Percentiles rank a stretch among this genome's conserved stretches.
phyloP scores from a whole-genome alignment of 169 alveolate species.

The Plasmodium berghei region DNA sequence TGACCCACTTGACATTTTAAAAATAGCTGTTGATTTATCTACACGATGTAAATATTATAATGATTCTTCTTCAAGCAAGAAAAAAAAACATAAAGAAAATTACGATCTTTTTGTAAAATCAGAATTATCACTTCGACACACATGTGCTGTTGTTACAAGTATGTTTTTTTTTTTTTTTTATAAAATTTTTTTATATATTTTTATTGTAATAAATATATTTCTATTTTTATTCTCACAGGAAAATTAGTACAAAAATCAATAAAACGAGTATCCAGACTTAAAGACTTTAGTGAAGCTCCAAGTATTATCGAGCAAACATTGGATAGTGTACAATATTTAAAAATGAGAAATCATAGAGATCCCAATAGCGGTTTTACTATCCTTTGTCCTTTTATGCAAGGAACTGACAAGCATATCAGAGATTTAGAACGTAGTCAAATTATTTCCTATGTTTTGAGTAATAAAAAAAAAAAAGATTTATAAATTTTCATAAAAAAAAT shows the following conservation, averaged over 20 bases:
- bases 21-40: constrained; percentile 83
- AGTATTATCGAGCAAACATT: constrained; percentile 15
- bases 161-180: neutral
- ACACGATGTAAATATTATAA: constrained; percentile 76
- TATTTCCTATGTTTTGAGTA: constrained; percentile 26
- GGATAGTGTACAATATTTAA: constrained; percentile 48
- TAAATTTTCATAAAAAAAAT: neutral
- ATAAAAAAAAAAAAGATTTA: neutral
- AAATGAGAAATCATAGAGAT: constrained; percentile 40
- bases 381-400: constrained; percentile 69
- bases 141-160: constrained; percentile 66
- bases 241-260: constrained; percentile 26
- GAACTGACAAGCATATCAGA: constrained; percentile 31
- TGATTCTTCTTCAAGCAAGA: constrained; percentile 9
- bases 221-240: neutral
- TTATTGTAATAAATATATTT: no score
- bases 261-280: constrained; percentile 37
- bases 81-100: constrained; percentile 17
- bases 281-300: constrained; percentile 52
- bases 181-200: neutral
- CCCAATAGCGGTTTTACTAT: constrained; percentile 26
- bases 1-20: constrained; percentile 82
- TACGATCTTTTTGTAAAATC: constrained; percentile 56
- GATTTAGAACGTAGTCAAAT: constrained; percentile 52
- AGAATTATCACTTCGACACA: constrained; percentile 54